A percentile compares a stretch with the other conserved stretches of the same genome.
Conservation (phyloP, 352 stramenopile genomes). For the Phytopythium vexans region DNA sequence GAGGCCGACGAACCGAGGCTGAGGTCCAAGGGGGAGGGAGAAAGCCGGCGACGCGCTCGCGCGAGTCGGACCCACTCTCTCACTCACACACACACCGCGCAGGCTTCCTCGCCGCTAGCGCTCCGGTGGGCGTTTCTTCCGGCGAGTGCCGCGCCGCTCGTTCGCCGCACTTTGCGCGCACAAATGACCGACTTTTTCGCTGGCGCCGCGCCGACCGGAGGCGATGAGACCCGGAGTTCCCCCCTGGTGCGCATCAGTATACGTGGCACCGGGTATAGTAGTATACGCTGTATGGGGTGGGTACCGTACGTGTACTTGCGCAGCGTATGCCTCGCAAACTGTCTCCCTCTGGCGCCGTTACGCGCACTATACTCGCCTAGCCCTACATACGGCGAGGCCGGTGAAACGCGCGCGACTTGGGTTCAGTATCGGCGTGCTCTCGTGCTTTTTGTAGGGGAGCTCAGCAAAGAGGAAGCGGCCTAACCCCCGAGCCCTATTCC, state of each 20-base stretch:
- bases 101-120: neutral
- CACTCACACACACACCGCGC: too few relatives aligned
- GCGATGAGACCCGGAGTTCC: neutral
- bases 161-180: neutral
- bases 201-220: neutral
- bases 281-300: neutral
- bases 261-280: too few relatives aligned
- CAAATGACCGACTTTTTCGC: conserved; percentile 5
- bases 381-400: neutral
- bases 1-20: too few relatives aligned
- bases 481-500: neutral
- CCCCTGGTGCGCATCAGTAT: too few relatives aligned
- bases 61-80: too few relatives aligned
- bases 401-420: neutral
- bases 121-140: neutral
- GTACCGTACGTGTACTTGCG: neutral
- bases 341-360: neutral
- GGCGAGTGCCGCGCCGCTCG: conserved; percentile 2
- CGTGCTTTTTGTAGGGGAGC: too few relatives aligned
- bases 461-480: neutral
- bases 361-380: neutral
- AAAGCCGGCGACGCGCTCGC: neutral
- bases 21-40: neutral
- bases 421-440: neutral
- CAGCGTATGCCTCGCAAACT: neutral